phyloP scores from a whole-genome alignment of 2,329 filamentous ascomycete species.

The Aspergillus sp. region DNA sequence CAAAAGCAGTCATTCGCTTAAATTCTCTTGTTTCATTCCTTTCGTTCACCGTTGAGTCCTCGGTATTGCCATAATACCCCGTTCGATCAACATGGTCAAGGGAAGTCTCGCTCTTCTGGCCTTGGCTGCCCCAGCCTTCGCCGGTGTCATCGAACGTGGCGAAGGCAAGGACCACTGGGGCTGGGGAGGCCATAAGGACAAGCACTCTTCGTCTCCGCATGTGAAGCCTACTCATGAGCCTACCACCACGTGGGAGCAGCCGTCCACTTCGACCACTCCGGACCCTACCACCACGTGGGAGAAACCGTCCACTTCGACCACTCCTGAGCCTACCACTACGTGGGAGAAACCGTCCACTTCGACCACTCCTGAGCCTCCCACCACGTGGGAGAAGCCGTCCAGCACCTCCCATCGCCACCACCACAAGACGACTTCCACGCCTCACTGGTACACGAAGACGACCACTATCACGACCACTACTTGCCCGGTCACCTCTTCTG shows the following conservation, averaged over 20 bases:
- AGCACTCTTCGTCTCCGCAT: neutral
- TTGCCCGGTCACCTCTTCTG: constrained; percentile 24
- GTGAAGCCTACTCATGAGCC: constrained; percentile 4
- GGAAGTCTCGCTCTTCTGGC: constrained; percentile 28
- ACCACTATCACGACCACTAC: constrained; percentile 28
- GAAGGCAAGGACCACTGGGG: constrained; percentile 4
- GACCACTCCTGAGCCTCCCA: neutral
- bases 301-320: constrained; percentile 3
- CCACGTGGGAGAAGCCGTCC: constrained; percentile 1
- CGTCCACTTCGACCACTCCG: constrained; percentile 2
- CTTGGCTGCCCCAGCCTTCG: constrained; percentile 29
- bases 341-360: constrained; percentile 2
- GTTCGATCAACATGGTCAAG: constrained; percentile 29
- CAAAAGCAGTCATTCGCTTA: constrained; percentile 12
- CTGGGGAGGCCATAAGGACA: constrained; percentile 2
- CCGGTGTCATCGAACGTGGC: constrained; percentile 26
- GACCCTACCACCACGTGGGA: constrained; percentile 3
- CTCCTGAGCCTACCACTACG: constrained; percentile 5
- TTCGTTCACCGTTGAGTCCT: neutral
- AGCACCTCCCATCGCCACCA: constrained; percentile 4
- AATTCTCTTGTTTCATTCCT: neutral
- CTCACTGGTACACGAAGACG: constrained; percentile 21
- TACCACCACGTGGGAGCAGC: constrained; percentile 3
- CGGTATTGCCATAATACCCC: neutral
- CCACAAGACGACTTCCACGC: constrained; percentile 5